Evolutionary conservation across 148 eudicot species (phyloP).

Genomic region (Chenopodium berlandieri): DNA sequence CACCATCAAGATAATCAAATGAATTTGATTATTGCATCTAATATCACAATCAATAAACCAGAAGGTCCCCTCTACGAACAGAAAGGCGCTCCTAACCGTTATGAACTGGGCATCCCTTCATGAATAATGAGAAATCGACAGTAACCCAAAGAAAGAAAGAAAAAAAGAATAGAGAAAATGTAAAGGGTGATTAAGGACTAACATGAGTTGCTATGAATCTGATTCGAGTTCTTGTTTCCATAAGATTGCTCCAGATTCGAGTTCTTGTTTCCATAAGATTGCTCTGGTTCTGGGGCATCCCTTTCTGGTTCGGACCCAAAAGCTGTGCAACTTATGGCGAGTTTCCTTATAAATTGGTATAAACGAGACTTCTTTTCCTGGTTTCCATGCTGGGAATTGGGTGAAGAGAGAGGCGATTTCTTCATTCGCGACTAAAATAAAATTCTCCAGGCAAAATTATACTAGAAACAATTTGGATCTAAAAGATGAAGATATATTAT

Average conservation of each 20-base stretch:
- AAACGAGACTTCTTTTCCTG: constrained; percentile 24
- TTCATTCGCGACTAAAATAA: constrained; percentile 7
- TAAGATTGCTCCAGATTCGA: not conserved
- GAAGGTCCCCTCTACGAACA: too few species aligned
- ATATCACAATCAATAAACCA: not conserved
- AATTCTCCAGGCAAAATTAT: not conserved
- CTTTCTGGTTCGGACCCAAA: constrained; percentile 25
- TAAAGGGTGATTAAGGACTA: constrained; percentile 4
- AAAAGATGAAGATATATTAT: not conserved
- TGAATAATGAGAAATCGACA: not conserved
- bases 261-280: constrained; percentile 13
- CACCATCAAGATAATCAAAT: not conserved
- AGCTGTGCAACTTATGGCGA: constrained; percentile 19
- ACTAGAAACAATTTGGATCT: constrained; percentile 9
- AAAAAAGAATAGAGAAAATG: too few species aligned
- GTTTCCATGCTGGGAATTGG: constrained; percentile 4
- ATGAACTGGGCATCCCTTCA: too few species aligned
- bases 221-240: constrained; percentile 16
- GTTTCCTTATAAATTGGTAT: constrained; percentile 22
- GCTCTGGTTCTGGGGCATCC: constrained; percentile 3
- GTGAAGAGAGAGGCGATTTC: constrained; percentile 19
- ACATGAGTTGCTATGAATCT: constrained; percentile 27
- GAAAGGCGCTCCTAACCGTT: too few species aligned
- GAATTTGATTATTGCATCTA: not conserved
- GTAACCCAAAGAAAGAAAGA: not conserved